phyloP scores from a whole-genome alignment of 2,329 filamentous ascomycete species.

The Alternaria dauci region DNA sequence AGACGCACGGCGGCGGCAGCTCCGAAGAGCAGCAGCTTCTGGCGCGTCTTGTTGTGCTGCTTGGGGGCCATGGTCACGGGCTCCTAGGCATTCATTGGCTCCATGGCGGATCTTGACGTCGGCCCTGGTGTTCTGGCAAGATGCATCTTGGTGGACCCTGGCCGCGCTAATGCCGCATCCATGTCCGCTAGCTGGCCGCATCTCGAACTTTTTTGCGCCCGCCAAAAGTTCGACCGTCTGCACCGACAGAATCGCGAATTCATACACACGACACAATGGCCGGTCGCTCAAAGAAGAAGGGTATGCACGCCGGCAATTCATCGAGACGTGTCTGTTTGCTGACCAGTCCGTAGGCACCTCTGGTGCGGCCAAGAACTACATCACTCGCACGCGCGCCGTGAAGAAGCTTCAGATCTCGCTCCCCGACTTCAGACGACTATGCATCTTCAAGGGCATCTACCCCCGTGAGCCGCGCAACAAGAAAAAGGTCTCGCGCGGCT shows the following conservation, averaged over 20 bases:
- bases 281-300: conserved; percentile 67
- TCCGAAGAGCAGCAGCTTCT: conserved; percentile 74
- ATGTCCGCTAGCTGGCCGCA: conserved; percentile 29
- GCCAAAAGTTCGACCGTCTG: conserved; percentile 20
- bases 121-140: conserved; percentile 16
- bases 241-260: conserved; percentile 12
- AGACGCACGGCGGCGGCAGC: conserved; percentile 81
- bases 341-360: conserved; percentile 67
- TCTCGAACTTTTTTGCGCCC: conserved; percentile 46
- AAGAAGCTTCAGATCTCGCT: conserved; percentile 97
- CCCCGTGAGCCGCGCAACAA: conserved; percentile 95
- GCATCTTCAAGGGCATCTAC: conserved; percentile 99
- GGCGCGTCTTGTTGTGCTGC: conserved; percentile 59
- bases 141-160: conserved; percentile 22
- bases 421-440: conserved; percentile 95
- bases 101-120: conserved; percentile 19
- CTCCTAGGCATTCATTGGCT: conserved; percentile 15
- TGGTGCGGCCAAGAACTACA: conserved; percentile 97
- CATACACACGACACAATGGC: conserved; percentile 39
- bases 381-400: conserved; percentile 95
- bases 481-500: conserved; percentile 94
- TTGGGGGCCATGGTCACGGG: conserved; percentile 53
- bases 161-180: conserved; percentile 31
- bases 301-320: conserved; percentile 49
- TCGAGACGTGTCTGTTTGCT: conserved; percentile 16